A percentile compares a stretch with the other conserved stretches of the same genome.
Evolutionary conservation across 306 rosid genomes (phyloP).

Genomic region (Senna tora): DNA sequence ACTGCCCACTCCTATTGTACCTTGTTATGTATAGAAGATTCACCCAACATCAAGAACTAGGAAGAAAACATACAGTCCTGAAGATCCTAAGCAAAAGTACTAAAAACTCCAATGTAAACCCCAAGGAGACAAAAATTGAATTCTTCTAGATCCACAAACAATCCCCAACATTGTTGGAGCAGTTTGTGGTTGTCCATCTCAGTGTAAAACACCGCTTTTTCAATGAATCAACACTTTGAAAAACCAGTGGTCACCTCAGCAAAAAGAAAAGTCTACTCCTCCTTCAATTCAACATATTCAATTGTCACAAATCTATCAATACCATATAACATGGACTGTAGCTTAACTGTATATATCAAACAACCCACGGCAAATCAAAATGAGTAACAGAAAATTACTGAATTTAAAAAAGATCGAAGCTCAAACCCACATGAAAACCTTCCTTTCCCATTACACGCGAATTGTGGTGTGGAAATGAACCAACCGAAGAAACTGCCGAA

Average conservation of each 20-base stretch:
- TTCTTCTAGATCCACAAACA: constrained; percentile 45
- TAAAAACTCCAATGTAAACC: constrained; percentile 21
- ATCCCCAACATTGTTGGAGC: constrained; percentile 38
- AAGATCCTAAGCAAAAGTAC: constrained; percentile 28
- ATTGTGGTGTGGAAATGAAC: constrained; percentile 1
- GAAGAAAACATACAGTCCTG: constrained; percentile 18
- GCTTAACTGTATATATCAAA: constrained; percentile 29
- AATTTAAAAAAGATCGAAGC: constrained; percentile 37
- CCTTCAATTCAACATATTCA: constrained; percentile 34
- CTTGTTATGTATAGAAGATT: constrained; percentile 37
- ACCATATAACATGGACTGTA: constrained; percentile 24
- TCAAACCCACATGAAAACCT: constrained; percentile 36
- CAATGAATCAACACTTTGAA: constrained; percentile 15
- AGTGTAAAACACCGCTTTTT: constrained; percentile 32
- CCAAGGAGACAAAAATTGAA: constrained; percentile 13
- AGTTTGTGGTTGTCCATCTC: constrained; percentile 37
- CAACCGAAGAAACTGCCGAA: constrained; percentile 42
- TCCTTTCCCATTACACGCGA: constrained; percentile 29
- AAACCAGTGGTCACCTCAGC: constrained; percentile 32
- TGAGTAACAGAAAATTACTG: constrained; percentile 17
- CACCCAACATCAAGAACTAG: constrained; percentile 42
- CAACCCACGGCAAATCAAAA: constrained; percentile 38
- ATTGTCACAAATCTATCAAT: constrained; percentile 24
- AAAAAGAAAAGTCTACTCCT: constrained; percentile 29
- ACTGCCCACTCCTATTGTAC: constrained; percentile 47